Evolutionary conservation across 306 rosid species (phyloP).

Genomic region (Glycine latifolia): DNA sequence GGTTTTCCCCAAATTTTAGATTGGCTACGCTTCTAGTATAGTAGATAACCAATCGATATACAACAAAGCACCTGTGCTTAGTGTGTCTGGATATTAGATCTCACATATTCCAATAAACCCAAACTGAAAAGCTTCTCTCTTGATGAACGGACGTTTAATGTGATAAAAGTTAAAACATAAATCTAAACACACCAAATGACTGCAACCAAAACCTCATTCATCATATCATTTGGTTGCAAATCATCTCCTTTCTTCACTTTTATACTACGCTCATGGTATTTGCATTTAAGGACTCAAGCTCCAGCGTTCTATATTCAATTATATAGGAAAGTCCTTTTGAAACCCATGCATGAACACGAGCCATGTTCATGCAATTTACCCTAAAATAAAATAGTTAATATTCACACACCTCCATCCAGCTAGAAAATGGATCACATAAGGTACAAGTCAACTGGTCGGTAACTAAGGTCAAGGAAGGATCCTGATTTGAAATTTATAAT

Average conservation of each 20-base stretch:
- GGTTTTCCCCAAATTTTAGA: no score
- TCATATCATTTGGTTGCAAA: background rate
- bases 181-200: background rate
- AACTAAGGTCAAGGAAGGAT: background rate
- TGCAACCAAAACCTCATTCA: background rate
- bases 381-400: background rate
- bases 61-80: background rate
- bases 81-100: background rate
- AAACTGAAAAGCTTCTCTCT: background rate
- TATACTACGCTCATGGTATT: background rate
- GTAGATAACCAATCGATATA: background rate
- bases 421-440: background rate
- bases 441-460: background rate
- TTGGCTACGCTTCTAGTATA: no score
- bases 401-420: background rate
- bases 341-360: background rate
- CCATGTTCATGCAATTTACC: background rate
- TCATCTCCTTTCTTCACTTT: background rate
- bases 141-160: background rate
- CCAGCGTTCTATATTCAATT: background rate
- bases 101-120: background rate
- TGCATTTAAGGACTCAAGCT: background rate
- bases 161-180: background rate
- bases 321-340: background rate
- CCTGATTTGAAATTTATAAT: slow-evolving; percentile 11